Evolutionary conservation across 192 early-diverging fungal genomes (phyloP), one percentile per base, ranked within the genome.

Genomic region (Chytriomyces hyalinus): DNA sequence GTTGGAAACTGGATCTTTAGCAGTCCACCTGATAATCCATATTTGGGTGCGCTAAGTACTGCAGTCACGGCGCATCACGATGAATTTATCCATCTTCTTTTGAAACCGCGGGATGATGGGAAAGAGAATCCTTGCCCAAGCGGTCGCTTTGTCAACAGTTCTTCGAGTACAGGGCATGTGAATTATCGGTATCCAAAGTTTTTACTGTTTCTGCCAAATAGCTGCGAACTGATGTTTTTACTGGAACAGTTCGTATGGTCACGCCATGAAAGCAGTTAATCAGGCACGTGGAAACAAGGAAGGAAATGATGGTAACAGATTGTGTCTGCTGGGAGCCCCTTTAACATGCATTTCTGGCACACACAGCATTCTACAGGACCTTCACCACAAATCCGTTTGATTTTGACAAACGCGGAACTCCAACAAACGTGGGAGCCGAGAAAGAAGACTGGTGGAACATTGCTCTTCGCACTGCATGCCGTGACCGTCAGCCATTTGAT

Each of bases 201-300:
- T 36, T 36, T 49, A 17, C 47, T 9, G 28, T 49, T 28, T 49
- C 47, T 6, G 3, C 28, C 8, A 6, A 28, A 8, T 59, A 68
- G 15, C n/a, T 70, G 22, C 57, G 67, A 45, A 61, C 66, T 60
- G 13, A 57, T 57, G 13, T 0, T 57, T 57, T n/a, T 36, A 36
- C 4, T 36, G 36, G 53, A 57, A 26, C 48, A 11, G 59, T 28
- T 69, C 80, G 10, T 81, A 74, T 50, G 77, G 77, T 51, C 80
- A 71, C 36, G 72, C 65, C 15, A 46, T 78, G 24, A 81, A 84
- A 67, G 44, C 73, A 45, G 87, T 89, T 0, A 81, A 88, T 67
- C 82, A 89, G 28, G 88, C 88, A 3, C 83, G 88, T 60, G 88
- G 88, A 24, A 89, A 89, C 62, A 65, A 87, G 1, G 76, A 84